A percentile compares a stretch with the other conserved stretches of the same genome.
phyloP scores from a whole-genome alignment of 139 green algal species.

The Chlorella sp. region DNA sequence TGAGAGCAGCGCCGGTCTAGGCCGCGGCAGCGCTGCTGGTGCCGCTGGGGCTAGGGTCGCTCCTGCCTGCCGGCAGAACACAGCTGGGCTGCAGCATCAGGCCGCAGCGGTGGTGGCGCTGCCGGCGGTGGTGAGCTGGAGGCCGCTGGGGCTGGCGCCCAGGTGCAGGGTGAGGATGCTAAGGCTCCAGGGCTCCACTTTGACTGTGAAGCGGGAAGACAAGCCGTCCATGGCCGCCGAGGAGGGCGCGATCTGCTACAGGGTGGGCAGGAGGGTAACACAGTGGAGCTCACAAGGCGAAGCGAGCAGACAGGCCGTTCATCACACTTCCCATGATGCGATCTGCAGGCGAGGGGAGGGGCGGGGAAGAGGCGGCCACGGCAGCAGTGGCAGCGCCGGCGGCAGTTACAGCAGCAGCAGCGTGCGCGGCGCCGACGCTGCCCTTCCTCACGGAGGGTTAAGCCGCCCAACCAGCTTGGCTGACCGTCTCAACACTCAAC shows the following conservation, averaged over 20 bases:
- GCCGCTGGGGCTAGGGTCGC: too few species aligned
- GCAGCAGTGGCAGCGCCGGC: not conserved
- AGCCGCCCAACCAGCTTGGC: too few species aligned
- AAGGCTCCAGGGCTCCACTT: conserved; percentile 13
- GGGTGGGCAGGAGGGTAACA: not conserved
- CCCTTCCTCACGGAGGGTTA: too few species aligned
- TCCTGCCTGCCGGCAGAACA: too few species aligned
- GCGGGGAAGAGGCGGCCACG: not conserved
- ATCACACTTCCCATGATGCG: not conserved
- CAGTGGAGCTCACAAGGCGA: not conserved
- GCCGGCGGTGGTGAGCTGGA: too few species aligned
- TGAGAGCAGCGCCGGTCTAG: too few species aligned
- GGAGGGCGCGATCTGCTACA: conserved; percentile 18
- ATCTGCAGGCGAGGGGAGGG: not conserved
- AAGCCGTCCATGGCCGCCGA: conserved; percentile 12
- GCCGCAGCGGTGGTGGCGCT: too few species aligned
- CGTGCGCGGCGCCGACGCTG: too few species aligned
- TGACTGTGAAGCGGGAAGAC: conserved; percentile 7
- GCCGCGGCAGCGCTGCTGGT: too few species aligned
- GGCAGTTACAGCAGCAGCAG: not conserved
- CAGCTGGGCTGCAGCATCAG: too few species aligned
- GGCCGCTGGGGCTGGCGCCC: not conserved
- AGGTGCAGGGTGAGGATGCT: conserved; percentile 23
- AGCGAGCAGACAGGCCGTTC: not conserved
- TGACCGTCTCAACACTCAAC: not conserved